Percentiles rank a stretch among this genome's conserved stretches.
phyloP scores from a whole-genome alignment of 73 alveolate genomes.

The Paramecium bursaria region DNA sequence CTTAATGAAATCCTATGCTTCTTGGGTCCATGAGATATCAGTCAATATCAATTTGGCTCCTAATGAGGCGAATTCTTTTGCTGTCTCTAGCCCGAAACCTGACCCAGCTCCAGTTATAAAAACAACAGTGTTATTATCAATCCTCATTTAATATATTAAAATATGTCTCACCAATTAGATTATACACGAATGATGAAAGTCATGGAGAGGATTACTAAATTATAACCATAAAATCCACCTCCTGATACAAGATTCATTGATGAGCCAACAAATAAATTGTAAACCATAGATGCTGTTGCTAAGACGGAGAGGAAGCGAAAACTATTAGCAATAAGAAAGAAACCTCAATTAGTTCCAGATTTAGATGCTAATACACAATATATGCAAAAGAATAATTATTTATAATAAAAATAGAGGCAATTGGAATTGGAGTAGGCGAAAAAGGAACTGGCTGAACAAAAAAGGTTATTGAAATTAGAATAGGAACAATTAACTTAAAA shows the following conservation, averaged over 20 bases:
- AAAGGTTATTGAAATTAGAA: neutral
- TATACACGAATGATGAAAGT: conserved; percentile 22
- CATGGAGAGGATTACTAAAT: conserved; percentile 29
- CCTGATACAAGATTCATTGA: conserved; percentile 27
- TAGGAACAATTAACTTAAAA: conserved; percentile 27
- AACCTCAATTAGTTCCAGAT: conserved; percentile 21
- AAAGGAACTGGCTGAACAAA: conserved; percentile 56
- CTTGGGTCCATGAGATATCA: conserved; percentile 85
- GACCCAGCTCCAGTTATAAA: conserved; percentile 90
- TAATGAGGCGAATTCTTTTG: conserved; percentile 66
- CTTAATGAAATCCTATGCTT: conserved; percentile 70
- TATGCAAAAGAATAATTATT: conserved; percentile 41
- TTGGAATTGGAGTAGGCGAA: conserved; percentile 56
- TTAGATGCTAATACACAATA: conserved; percentile 7
- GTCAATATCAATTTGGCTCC: conserved; percentile 83
- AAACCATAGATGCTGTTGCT: neutral
- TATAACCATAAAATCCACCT: conserved; percentile 28
- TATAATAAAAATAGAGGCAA: conserved; percentile 44
- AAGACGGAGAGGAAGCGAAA: neutral
- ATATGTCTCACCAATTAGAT: too few species aligned
- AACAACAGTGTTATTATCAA: conserved; percentile 70
- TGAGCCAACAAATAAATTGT: conserved; percentile 4
- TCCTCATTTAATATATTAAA: too few species aligned
- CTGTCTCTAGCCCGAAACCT: conserved; percentile 86
- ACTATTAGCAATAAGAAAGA: neutral